phyloP scores from a whole-genome alignment of 1,139 yeast species.

The Lodderomyces margitis region DNA sequence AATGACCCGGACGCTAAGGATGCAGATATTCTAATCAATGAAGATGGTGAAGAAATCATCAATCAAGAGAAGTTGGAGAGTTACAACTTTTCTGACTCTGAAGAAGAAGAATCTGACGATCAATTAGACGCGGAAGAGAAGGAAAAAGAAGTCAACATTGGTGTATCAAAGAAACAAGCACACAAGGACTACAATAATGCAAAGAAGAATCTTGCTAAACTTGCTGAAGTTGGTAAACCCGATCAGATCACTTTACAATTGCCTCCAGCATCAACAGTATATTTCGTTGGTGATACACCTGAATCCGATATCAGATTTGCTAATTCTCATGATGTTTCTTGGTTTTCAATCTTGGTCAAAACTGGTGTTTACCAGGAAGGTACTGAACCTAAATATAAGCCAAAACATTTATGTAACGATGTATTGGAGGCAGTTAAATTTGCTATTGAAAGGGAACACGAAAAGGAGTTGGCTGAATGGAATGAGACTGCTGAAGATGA shows the following conservation, averaged over 20 bases:
- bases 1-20: constrained; percentile 46
- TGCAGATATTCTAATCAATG: constrained; percentile 48
- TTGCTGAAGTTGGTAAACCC: constrained; percentile 30
- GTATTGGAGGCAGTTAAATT: constrained; percentile 80
- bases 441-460: constrained; percentile 80
- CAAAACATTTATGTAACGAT: constrained; percentile 68
- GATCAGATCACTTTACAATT: constrained; percentile 52
- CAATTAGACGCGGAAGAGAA: constrained; percentile 12
- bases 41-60: constrained; percentile 48
- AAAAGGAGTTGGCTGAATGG: constrained; percentile 70
- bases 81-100: constrained; percentile 29
- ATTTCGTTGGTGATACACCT: constrained; percentile 92
- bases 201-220: constrained; percentile 24
- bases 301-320: constrained; percentile 88
- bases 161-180: constrained; percentile 11
- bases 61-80: constrained; percentile 45
- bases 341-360: constrained; percentile 82
- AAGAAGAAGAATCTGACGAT: constrained; percentile 28
- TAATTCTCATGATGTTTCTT: constrained; percentile 76
- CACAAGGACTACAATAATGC: constrained; percentile 13
- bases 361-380: constrained; percentile 87
- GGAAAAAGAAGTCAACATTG: constrained; percentile 1
- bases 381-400: constrained; percentile 72
- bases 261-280: constrained; percentile 83
- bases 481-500: constrained; percentile 47